These are phyloP conservation scores for Rhizopus sp. DNA, from an alignment of 371 early-diverging fungal genomes.

Conservation along the genomic window DNA sequence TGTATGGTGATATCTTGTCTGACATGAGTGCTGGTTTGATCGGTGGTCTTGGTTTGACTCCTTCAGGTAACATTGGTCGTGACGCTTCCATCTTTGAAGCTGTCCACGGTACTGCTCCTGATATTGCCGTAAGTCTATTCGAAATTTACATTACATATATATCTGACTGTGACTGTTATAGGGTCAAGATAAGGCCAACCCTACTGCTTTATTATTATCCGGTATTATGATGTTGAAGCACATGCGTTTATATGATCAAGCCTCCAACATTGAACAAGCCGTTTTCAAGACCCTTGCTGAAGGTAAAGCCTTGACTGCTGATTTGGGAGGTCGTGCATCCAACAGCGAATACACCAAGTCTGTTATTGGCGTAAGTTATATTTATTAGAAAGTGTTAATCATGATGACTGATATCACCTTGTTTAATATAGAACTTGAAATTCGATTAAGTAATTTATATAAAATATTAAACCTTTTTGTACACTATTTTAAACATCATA, in stretches of 20 bases:
- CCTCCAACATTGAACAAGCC: constrained; percentile 85
- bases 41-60: constrained; percentile 97
- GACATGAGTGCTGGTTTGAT: constrained; percentile 98
- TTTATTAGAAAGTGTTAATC: not conserved
- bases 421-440: constrained; percentile 15
- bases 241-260: constrained; percentile 82
- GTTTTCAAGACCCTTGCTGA: constrained; percentile 94
- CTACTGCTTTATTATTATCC: constrained; percentile 91
- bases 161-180: constrained; percentile 9
- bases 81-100: constrained; percentile 97
- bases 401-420: constrained; percentile 18
- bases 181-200: constrained; percentile 82
- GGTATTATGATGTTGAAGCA: constrained; percentile 98
- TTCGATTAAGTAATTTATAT: constrained; percentile 5
- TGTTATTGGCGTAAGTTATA: constrained; percentile 63
- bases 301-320: constrained; percentile 88
- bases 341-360: constrained; percentile 92
- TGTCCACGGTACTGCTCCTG: constrained; percentile 98
- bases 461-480: not conserved
- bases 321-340: constrained; percentile 92
- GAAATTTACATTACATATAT: not conserved
- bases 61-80: constrained; percentile 97
- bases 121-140: constrained; percentile 79
- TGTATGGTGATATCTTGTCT: constrained; percentile 98
- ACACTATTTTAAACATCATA: not conserved